phyloP scores from a whole-genome alignment of 306 rosid species.

The Chamaecrista fasciculata region DNA sequence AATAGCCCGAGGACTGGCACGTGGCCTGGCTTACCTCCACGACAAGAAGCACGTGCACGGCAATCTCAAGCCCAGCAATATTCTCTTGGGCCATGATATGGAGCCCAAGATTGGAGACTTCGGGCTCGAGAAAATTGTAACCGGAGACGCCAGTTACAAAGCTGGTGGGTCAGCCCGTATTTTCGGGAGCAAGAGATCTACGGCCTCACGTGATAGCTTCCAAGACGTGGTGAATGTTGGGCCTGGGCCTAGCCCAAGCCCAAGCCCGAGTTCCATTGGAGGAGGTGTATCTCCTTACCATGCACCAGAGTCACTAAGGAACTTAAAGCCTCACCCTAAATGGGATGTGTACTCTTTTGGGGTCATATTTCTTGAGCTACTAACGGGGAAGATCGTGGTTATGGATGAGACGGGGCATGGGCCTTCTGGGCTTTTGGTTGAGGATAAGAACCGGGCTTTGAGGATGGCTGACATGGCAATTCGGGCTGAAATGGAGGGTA shows the following conservation, averaged over 20 bases:
- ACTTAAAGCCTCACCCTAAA: slow-evolving; percentile 77
- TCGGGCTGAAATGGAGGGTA: slow-evolving; percentile 82
- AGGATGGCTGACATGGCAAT: slow-evolving; percentile 78
- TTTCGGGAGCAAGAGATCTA: slow-evolving; percentile 92
- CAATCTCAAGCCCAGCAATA: slow-evolving; percentile 82
- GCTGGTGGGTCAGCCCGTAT: slow-evolving; percentile 62
- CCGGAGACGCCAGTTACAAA: slow-evolving; percentile 63
- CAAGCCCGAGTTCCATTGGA: slow-evolving; percentile 71
- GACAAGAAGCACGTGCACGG: slow-evolving; percentile 98
- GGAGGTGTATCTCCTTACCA: slow-evolving; percentile 72
- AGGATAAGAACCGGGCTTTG: slow-evolving; percentile 66
- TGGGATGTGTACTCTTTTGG: slow-evolving; percentile 97
- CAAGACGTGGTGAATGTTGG: slow-evolving; percentile 50
- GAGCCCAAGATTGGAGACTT: slow-evolving; percentile 92
- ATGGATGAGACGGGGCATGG: slow-evolving; percentile 77
- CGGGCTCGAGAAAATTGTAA: slow-evolving; percentile 71
- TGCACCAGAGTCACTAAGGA: slow-evolving; percentile 80
- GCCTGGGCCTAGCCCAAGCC: slow-evolving; percentile 81
- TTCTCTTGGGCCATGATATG: slow-evolving; percentile 68
- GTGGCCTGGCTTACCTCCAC: slow-evolving; percentile 86
- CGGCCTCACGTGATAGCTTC: slow-evolving; percentile 65
- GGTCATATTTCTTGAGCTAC: slow-evolving; percentile 69
- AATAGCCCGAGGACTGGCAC: slow-evolving; percentile 91
- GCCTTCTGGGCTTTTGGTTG: slow-evolving; percentile 47
- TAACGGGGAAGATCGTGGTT: slow-evolving; percentile 77